Percentiles rank a stretch among this genome's conserved stretches.
These are phyloP conservation scores for Lactifluus pinguis DNA, from an alignment of 768 basidiomycete genomes.

Conservation along the genomic window DNA sequence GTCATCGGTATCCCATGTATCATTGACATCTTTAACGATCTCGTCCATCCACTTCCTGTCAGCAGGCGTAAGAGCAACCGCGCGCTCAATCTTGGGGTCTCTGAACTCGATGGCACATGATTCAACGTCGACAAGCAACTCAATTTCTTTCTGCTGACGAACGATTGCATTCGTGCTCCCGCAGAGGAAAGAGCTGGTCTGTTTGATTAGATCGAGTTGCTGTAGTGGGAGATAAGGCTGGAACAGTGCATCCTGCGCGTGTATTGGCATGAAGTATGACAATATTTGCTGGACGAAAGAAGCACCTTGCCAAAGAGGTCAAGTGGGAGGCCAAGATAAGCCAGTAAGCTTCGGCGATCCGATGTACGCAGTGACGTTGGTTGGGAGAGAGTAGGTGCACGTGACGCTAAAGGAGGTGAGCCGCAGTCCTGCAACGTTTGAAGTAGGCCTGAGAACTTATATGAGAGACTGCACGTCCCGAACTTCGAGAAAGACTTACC, in stretches of 20 bases:
- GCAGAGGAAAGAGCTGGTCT: constrained; percentile 78
- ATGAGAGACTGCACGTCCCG: not conserved
- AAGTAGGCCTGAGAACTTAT: constrained; percentile 53
- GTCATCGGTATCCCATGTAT: constrained; percentile 65
- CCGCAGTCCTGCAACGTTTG: constrained; percentile 89
- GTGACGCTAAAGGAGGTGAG: constrained; percentile 62
- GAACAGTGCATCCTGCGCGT: constrained; percentile 77
- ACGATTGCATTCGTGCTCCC: constrained; percentile 96
- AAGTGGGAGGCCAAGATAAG: constrained; percentile 88
- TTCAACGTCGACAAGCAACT: constrained; percentile 86
- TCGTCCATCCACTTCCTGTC: constrained; percentile 99
- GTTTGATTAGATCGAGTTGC: constrained; percentile 80
- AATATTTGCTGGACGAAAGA: not conserved
- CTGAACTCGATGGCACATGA: constrained; percentile 80
- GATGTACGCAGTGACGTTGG: constrained; percentile 81
- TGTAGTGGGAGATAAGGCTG: constrained; percentile 96
- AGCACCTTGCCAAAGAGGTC: constrained; percentile 85
- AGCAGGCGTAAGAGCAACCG: constrained; percentile 75
- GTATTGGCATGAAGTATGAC: not conserved
- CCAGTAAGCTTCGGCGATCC: constrained; percentile 82
- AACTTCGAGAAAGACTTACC: constrained; percentile 36
- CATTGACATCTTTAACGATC: constrained; percentile 77
- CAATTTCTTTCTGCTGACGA: constrained; percentile 85
- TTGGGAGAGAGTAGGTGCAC: constrained; percentile 52
- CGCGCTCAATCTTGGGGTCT: constrained; percentile 69